These are phyloP conservation scores for Dothiorella sarmentorum DNA, from an alignment of 2,329 filamentous ascomycete genomes.

Conservation along the genomic window DNA sequence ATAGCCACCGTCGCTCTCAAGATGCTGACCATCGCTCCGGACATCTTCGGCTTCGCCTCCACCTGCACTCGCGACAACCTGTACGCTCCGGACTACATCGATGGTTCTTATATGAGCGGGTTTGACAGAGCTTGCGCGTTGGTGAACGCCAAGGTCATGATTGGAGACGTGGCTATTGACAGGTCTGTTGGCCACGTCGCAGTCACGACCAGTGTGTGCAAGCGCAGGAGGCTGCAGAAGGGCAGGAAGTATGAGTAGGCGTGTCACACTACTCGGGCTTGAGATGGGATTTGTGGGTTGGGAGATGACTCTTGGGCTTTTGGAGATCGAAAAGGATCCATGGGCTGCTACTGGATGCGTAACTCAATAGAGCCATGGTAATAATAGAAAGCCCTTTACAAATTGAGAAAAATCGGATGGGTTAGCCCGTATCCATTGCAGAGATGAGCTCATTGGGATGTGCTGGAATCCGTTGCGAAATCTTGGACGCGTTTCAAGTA, in stretches of 20 bases:
- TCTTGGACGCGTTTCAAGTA: too few species aligned
- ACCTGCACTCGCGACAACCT: background rate
- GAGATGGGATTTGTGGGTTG: too few species aligned
- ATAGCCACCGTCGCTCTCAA: background rate
- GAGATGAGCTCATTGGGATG: too few species aligned
- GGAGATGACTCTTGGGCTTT: too few species aligned
- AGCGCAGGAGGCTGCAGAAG: background rate
- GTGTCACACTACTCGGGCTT: too few species aligned
- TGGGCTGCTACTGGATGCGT: too few species aligned
- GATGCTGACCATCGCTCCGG: background rate
- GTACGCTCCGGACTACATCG: background rate
- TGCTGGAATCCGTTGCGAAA: too few species aligned
- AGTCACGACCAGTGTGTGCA: background rate
- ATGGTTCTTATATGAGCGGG: background rate
- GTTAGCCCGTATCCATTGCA: too few species aligned
- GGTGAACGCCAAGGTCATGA: background rate
- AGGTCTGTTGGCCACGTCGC: background rate
- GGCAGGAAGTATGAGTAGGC: background rate
- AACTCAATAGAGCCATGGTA: too few species aligned
- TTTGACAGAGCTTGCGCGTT: background rate
- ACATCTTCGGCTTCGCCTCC: background rate
- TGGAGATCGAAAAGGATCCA: too few species aligned
- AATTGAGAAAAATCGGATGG: too few species aligned
- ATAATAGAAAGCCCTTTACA: too few species aligned
- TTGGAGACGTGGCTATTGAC: background rate